Base-by-base conservation (phyloP, 768 basidiomycete species). In the Rhizopogon roseolus region DNA sequence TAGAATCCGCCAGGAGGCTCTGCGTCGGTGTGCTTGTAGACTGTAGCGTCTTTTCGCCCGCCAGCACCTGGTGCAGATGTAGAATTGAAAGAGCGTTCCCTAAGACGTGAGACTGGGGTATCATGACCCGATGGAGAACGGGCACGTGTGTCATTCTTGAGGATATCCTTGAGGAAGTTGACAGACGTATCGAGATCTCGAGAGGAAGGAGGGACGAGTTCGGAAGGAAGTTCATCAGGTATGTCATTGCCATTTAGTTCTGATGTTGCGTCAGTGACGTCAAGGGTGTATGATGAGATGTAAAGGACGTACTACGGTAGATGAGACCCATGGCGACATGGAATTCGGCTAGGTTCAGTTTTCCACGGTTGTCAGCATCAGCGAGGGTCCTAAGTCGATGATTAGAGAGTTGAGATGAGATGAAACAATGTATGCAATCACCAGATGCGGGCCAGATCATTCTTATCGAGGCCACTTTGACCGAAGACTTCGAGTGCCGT, bases 241-340 rank as follows among this genome's bases (percentile, higher is more conserved):
- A 98, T 83, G 1, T 85, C 82, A 69, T 91, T 94, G 9, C 97
- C 96, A 66, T 95, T 97, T 22, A 99, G 78, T 41, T 83, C 95
- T 98, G 41, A 32, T 39, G 17, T 52, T 25, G 14, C 3, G 22
- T 11, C 4, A 52, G 17, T 41, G n/a, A 16, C 40, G 48, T 32
- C 28, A 53, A 48, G 9, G 45, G 50, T 11, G 32, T 6, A 52
- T 8, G 6, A 10, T 38, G 4, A 22, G 16, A 51, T 53, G 19
- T 25, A 53, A 36, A 27, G 19, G 49, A 81, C 90, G 61, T 73
- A 98, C 96, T 81, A 65, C 97, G 86, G 72, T 94, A 98, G 64
- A 99, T 98, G 52, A 98, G 76, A 50, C 91, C 93, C 96, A 99
- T 99, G 0, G 97, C 97, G 54, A 98, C 90, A 66, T 98, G 93